Base-by-base conservation (phyloP, 225 moss, liverwort and hornwort genomes). In the Rhytidiadelphus loreus region DNA sequence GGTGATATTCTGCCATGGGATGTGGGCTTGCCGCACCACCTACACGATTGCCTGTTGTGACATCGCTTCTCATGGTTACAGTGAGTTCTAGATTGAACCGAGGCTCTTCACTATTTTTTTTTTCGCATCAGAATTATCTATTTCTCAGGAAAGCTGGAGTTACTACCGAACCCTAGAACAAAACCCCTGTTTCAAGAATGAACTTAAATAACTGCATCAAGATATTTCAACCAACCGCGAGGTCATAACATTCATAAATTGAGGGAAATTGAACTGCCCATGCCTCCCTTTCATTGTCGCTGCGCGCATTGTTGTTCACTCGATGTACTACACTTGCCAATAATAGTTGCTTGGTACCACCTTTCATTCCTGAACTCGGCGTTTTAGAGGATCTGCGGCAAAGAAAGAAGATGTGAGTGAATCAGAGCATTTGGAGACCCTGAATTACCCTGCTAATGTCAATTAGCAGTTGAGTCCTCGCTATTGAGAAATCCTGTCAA, bases 1-100 rank as follows among this genome's bases (percentile, higher is more conserved):
- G 83, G 92, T 89, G 78, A 88, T 93, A 44, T 91, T 91, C 83
- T 86, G 82, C 83, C 93, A 91, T 84, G 93, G 89, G 78, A 93
- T 93, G 91, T 91, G 93, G 89, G 91, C 93, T 88, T 93, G 93
- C 80, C 93, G 88, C 86, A 93, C 93, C 52, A 93, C 91, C 62
- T 91, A 93, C 83, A 86, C 88, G 15, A 85, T 89, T 80, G 88
- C 92, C 43, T 91, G 89, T 44, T 91, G 89, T 50, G 93, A 93
- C 86, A 88, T 91, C 44, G 88, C 89, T 66, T 91, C 91, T 56
- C 89, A 93, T 76, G 91, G 89, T 55, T 91, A 89, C 50, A 88
- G 89, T 93, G 82, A 82, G 90, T 50, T 84, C 72, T 52, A 19
- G 52, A 60, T 19, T 56, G 24, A 79, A 58, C 48, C 73, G 30